These are phyloP conservation scores for Raphanus sativus DNA, from an alignment of 345 rosid species.

Conservation along the genomic window DNA sequence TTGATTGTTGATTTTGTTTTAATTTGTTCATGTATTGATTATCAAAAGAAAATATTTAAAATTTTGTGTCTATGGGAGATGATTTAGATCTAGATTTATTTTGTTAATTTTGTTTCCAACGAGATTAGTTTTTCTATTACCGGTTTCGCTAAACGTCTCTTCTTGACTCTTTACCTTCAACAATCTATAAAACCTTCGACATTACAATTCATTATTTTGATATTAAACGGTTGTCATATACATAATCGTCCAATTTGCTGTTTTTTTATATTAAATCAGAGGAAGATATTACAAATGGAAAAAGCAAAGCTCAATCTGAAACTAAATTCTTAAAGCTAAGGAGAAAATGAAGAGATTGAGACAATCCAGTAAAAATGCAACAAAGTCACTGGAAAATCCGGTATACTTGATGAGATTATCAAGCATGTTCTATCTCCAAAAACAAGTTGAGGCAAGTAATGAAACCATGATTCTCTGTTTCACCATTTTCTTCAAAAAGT, in stretches of 20 bases:
- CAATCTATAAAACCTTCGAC: not conserved
- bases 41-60: no score
- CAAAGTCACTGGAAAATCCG: not conserved
- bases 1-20: not conserved
- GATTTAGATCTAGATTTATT: not conserved
- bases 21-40: not conserved
- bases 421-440: not conserved
- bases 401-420: not conserved
- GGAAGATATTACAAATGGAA: not conserved
- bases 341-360: not conserved
- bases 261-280: not conserved
- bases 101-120: not conserved
- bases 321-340: not conserved
- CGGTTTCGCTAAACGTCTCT: not conserved
- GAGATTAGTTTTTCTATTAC: not conserved
- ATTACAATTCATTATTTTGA: not conserved
- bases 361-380: not conserved
- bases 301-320: not conserved
- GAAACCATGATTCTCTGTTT: not conserved
- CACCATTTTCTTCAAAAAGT: conserved; percentile 95
- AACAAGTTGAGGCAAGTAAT: not conserved
- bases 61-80: not conserved
- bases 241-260: not conserved
- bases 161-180: not conserved
- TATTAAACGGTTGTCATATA: not conserved